phyloP scores from a whole-genome alignment of 345 rosid genomes.

The Passiflora organensis region DNA sequence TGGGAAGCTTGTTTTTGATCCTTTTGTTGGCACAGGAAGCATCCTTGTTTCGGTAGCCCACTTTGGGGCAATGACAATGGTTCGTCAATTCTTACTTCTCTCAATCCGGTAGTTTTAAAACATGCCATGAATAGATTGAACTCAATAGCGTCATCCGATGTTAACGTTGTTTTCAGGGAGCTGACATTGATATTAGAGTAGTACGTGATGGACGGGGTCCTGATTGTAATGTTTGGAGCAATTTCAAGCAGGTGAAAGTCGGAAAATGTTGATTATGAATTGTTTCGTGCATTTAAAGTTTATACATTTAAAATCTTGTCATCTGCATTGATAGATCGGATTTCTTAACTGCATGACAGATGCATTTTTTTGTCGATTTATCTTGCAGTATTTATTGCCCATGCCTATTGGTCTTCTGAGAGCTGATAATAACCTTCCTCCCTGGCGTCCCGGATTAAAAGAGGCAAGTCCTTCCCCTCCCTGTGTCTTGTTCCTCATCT shows the following conservation, averaged over 20 bases:
- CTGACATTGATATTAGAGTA: constrained; percentile 92
- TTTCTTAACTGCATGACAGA: not conserved
- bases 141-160: constrained; percentile 12
- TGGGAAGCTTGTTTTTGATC: constrained; percentile 88
- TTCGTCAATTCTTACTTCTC: constrained; percentile 21
- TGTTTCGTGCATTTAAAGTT: not conserved
- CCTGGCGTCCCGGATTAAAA: constrained; percentile 80
- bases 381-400: constrained; percentile 80
- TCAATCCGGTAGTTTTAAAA: not conserved
- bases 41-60: constrained; percentile 90
- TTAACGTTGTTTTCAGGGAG: constrained; percentile 61
- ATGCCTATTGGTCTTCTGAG: constrained; percentile 73
- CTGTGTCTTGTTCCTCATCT: not conserved
- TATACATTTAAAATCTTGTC: not conserved
- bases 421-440: constrained; percentile 94
- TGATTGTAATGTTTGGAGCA: constrained; percentile 94
- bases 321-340: not conserved
- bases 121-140: not conserved
- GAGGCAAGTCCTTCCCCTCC: constrained; percentile 47
- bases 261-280: not conserved
- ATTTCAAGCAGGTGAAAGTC: constrained; percentile 80
- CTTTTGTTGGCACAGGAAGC: constrained; percentile 97
- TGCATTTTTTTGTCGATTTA: not conserved
- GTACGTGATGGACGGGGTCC: constrained; percentile 99
- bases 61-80: constrained; percentile 92